A percentile compares a stretch with the other conserved stretches of the same genome.
phyloP scores from a whole-genome alignment of 805 yeast genomes.

The Saccharomycopsis fermentans region DNA sequence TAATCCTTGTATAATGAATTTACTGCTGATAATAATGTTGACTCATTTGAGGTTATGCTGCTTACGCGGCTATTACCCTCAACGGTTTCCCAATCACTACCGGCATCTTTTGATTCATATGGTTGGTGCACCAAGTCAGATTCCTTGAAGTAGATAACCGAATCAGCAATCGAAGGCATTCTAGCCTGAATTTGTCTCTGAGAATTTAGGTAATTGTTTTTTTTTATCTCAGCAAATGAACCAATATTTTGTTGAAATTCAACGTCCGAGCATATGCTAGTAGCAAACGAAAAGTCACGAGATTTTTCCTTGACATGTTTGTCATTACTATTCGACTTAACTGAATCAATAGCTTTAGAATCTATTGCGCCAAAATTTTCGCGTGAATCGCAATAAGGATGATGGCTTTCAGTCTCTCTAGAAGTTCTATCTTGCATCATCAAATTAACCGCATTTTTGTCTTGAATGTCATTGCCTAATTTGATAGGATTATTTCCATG shows the following conservation, averaged over 20 bases:
- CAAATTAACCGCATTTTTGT: too few relatives aligned
- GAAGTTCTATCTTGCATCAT: too few relatives aligned
- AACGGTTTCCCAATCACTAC: conserved; percentile 13
- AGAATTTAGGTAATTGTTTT: not conserved
- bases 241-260: conserved; percentile 13
- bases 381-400: too few relatives aligned
- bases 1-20: conserved; percentile 17
- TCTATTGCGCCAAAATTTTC: too few relatives aligned
- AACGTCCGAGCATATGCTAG: conserved; percentile 16
- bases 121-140: conserved; percentile 15
- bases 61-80: not conserved
- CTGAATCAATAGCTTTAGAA: too few relatives aligned
- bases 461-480: too few relatives aligned
- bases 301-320: not conserved
- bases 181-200: conserved; percentile 3
- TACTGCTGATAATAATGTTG: conserved; percentile 16
- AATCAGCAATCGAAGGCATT: conserved; percentile 3
- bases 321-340: not conserved
- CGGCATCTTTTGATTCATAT: not conserved
- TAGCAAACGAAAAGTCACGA: conserved; percentile 16
- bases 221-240: not conserved
- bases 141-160: conserved; percentile 16
- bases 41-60: conserved; percentile 2
- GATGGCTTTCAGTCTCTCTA: too few relatives aligned
- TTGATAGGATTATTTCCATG: too few relatives aligned